These are phyloP conservation scores for Bacterosira constricta DNA, from an alignment of 108 stramenopile genomes.

Conservation along the genomic window DNA sequence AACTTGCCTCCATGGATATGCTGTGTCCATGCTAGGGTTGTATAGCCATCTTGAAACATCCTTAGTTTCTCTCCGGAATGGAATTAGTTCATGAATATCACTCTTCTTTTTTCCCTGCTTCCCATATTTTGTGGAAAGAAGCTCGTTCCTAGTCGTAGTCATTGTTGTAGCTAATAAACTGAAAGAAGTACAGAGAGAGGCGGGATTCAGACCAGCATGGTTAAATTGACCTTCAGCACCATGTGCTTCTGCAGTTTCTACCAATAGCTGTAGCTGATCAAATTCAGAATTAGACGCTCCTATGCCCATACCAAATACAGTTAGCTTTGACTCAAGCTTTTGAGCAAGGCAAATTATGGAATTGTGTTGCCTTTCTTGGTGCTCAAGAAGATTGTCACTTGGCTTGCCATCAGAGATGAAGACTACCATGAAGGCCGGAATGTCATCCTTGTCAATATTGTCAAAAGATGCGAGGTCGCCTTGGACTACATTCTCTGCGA, in stretches of 20 bases:
- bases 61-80: conserved; percentile 25
- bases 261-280: conserved; percentile 20
- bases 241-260: conserved; percentile 8
- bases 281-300: conserved; percentile 33
- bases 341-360: conserved; percentile 21
- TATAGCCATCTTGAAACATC: conserved; percentile 29
- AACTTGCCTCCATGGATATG: conserved; percentile 30
- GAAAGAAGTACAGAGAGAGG: conserved; percentile 32
- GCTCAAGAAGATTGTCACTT: conserved; percentile 19
- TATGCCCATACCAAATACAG: conserved; percentile 46
- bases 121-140: conserved; percentile 17
- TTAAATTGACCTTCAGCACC: conserved; percentile 32
- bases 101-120: conserved; percentile 26
- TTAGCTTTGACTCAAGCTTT: conserved; percentile 32
- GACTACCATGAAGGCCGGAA: conserved; percentile 38
- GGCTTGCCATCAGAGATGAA: conserved; percentile 44
- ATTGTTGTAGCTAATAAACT: conserved; percentile 44
- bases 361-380: conserved; percentile 11
- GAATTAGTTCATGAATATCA: conserved; percentile 29
- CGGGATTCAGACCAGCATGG: conserved; percentile 49
- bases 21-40: not conserved
- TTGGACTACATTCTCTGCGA: conserved; percentile 22
- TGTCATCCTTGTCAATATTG: conserved; percentile 38
- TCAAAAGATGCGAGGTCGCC: conserved; percentile 14
- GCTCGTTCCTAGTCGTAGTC: conserved; percentile 45